Base-by-base conservation (phyloP, 345 rosid genomes). In the Brassica incana region DNA sequence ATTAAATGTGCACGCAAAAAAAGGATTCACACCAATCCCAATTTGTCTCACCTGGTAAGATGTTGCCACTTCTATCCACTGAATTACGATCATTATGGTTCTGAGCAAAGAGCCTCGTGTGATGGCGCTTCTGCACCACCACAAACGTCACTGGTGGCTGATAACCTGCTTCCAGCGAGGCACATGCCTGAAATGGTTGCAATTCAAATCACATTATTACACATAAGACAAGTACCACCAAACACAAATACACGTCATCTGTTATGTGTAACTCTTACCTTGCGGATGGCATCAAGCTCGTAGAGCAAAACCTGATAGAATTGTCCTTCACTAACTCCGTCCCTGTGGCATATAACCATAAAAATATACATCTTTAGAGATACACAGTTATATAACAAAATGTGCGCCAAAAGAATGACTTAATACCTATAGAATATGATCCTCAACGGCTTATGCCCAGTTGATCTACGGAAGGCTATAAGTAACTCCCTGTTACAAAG, bases 81-180 rank as follows among this genome's bases (percentile, higher is more conserved):
- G 97, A 78, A 76, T 81, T 81, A n/a, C 91, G 90, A 67, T 95
- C 97, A 36, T 61, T 66, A 70, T 95, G 98, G 81, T 91, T 85
- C 66, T 88, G 86, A 43, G 99, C 97, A 79, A 95, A 95, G 83
- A 95, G 86, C 82, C 98, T 89, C 5, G 99, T 95, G 85, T 95
- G 99, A 71, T 93, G 99, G 40, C 99, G 97, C 85, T 95, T 95
- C 84, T 95, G 99, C 78, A 95, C 99, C 75, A 95, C 99, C 54
- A 93, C 97, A 85, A 95, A 95, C 9, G 99, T 95, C 67, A 95
- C 99, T 2, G 95, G 91, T 66, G 99, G 98, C 89, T 95, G 97
- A 89, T 95, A 95, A 75, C 91, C 92, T 27, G 99, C 93, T 84
- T 93, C 99, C 79, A 95, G 77, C 35, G 99, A 93, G 45, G 95